phyloP scores from a whole-genome alignment of 2,329 filamentous ascomycete species.

The Neonectria neomacrospora region DNA sequence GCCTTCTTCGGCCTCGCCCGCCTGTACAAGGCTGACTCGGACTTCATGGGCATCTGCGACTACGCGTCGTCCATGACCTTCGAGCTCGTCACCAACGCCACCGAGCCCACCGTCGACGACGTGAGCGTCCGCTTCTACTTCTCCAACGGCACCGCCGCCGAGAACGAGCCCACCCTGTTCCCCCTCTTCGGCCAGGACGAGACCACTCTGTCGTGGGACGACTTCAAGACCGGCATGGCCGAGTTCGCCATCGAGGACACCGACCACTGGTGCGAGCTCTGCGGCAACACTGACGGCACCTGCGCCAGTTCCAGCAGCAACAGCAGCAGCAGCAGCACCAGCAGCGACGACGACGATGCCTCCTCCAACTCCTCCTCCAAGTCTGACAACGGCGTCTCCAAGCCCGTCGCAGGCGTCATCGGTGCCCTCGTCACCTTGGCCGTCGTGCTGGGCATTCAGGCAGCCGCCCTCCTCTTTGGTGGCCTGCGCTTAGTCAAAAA shows the following conservation, averaged over 20 bases:
- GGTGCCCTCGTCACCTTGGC: conserved; percentile 73
- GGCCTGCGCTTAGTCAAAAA: conserved; percentile 62
- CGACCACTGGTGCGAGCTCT: conserved; percentile 77
- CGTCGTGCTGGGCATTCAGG: conserved; percentile 60
- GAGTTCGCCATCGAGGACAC: conserved; percentile 75
- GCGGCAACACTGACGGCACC: conserved; percentile 75
- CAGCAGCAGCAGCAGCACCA: conserved; percentile 41
- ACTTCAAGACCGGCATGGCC: conserved; percentile 72
- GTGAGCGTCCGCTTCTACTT: conserved; percentile 71
- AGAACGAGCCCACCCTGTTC: conserved; percentile 63
- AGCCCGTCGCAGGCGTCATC: conserved; percentile 82
- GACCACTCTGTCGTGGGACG: conserved; percentile 71
- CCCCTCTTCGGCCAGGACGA: conserved; percentile 70
- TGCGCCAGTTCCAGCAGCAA: conserved; percentile 61
- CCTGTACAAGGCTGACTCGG: conserved; percentile 60
- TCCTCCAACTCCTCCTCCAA: conserved; percentile 36
- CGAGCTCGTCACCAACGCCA: conserved; percentile 72
- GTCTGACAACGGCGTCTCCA: conserved; percentile 65
- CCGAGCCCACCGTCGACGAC: conserved; percentile 56
- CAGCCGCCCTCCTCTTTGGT: conserved; percentile 54
- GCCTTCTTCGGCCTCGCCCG: conserved; percentile 71
- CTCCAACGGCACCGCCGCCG: conserved; percentile 65
- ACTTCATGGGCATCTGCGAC: conserved; percentile 83
- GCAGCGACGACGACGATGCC: conserved; percentile 37
- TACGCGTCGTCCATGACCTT: conserved; percentile 86